Base-by-base conservation (phyloP, 495 filamentous ascomycete species). In the Daldinia caldariorum region DNA sequence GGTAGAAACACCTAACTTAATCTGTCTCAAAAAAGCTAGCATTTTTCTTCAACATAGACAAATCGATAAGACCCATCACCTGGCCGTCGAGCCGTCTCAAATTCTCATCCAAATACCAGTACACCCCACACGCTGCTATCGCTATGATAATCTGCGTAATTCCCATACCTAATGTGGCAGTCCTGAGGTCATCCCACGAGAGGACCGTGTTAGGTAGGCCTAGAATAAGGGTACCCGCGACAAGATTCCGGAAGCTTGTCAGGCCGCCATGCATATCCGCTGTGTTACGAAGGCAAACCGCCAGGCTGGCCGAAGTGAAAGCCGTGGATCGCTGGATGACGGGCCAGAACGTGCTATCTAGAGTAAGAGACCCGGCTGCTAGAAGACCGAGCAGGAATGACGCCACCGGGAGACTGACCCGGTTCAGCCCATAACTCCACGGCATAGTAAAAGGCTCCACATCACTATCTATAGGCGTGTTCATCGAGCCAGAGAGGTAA, bases 11-110 rank as follows among this genome's bases (percentile, higher is more conserved):
- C 1, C 26, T 3, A 26, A 6, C 34, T n/a, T 43, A 83, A 60
- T 83, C 81, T n/a, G 73, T 69, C 58, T 83, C 82, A 66, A 84
- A 84, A 60, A 82, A 83, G 49, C 81, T 83, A 43, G 73, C 79
- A 12, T 57, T 71, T 54, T 75, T 73, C 74, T 79, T 81, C 49
- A 81, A 31, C 41, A 77, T 76, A 6, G 77, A 74, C 70, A 83
- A 65, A 53, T 82, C 77, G 14, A 79, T 80, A 20, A 82, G 66
- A 13, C 77, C 71, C 81, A 84, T 80, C 2, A 81, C 74, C 64
- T 67, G 37, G 5, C 81, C 83, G 65, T 84, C 82, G 49, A 78
- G 70, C 29, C 75, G 37, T 58, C 76, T 59, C 1, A 83, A 63
- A 37, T 70, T 58, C 73, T 82, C 77, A 9, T 74, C 80, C 57